Percentiles rank a stretch among this genome's conserved stretches.
These are phyloP conservation scores for Fraxinus baroniana DNA, from an alignment of 305 asterid species.

Conservation along the genomic window DNA sequence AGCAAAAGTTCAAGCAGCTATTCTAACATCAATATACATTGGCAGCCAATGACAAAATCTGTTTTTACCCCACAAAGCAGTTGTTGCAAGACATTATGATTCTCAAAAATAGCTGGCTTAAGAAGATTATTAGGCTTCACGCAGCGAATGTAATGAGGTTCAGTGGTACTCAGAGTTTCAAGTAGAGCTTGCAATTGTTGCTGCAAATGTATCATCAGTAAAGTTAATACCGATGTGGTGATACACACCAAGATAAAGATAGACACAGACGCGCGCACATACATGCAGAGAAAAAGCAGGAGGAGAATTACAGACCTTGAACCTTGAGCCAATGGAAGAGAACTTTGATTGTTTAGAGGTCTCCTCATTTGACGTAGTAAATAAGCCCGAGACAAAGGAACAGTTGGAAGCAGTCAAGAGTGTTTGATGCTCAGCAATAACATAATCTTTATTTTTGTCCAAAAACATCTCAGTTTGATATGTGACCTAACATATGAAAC, in stretches of 20 bases:
- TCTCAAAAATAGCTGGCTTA: constrained; percentile 95
- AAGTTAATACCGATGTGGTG: constrained; percentile 18
- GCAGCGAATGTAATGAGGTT: constrained; percentile 95
- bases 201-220: constrained; percentile 50
- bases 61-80: constrained; percentile 92
- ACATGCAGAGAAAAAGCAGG: not conserved
- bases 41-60: constrained; percentile 17
- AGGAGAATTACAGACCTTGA: constrained; percentile 56
- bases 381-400: constrained; percentile 74
- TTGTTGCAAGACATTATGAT: constrained; percentile 92
- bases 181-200: constrained; percentile 89
- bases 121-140: constrained; percentile 98
- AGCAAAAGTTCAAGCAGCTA: constrained; percentile 16
- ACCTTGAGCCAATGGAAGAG: constrained; percentile 94
- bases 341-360: constrained; percentile 89
- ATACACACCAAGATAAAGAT: not conserved
- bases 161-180: constrained; percentile 83
- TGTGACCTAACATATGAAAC: constrained; percentile 60
- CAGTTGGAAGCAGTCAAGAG: constrained; percentile 86
- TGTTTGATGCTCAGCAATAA: constrained; percentile 94
- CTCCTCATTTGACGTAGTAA: constrained; percentile 74
- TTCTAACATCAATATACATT: constrained; percentile 13
- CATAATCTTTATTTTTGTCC: constrained; percentile 98
- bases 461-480: constrained; percentile 92
- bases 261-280: not conserved